Conservation (phyloP, 345 rosid genomes). For the Hibiscus tridactylites region DNA sequence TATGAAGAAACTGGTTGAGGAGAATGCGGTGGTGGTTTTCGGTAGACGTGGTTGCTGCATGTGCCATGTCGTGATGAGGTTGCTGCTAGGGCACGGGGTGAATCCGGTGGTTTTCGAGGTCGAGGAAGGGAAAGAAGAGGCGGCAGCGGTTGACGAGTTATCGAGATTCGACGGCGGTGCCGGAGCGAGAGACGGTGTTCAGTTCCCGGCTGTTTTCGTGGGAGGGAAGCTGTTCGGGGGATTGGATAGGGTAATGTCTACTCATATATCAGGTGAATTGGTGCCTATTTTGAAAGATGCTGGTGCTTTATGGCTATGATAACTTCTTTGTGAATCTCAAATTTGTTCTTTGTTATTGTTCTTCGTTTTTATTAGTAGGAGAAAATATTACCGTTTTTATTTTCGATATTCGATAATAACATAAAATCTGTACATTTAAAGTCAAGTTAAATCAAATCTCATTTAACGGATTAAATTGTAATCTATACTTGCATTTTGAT, state of each 20-base stretch:
- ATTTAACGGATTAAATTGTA: too few relatives aligned
- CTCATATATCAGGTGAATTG: conserved; percentile 78
- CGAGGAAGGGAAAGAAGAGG: conserved; percentile 43
- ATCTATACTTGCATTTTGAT: too few relatives aligned
- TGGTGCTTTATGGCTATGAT: conserved; percentile 78
- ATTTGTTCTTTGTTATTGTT: not conserved
- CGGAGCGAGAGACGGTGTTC: conserved; percentile 13
- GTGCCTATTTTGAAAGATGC: conserved; percentile 77
- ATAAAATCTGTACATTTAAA: too few relatives aligned
- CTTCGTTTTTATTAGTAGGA: too few relatives aligned
- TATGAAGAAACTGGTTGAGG: conserved; percentile 34
- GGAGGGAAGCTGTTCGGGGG: conserved; percentile 89
- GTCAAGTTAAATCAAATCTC: too few relatives aligned
- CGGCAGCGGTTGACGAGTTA: conserved; percentile 26
- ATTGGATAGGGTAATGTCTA: conserved; percentile 67
- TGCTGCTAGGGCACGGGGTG: conserved; percentile 66
- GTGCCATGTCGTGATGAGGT: conserved; percentile 60
- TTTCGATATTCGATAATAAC: too few relatives aligned
- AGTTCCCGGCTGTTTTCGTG: conserved; percentile 65
- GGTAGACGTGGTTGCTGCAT: conserved; percentile 68
- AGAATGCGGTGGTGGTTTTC: conserved; percentile 55
- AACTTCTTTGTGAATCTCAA: not conserved
- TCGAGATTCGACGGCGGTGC: conserved; percentile 8
- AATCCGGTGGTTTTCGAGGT: conserved; percentile 63
- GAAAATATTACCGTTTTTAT: too few relatives aligned